Percentiles rank a stretch among this genome's conserved stretches.
Conservation (phyloP, 768 basidiomycete species). For the Termitomyces sp. region DNA sequence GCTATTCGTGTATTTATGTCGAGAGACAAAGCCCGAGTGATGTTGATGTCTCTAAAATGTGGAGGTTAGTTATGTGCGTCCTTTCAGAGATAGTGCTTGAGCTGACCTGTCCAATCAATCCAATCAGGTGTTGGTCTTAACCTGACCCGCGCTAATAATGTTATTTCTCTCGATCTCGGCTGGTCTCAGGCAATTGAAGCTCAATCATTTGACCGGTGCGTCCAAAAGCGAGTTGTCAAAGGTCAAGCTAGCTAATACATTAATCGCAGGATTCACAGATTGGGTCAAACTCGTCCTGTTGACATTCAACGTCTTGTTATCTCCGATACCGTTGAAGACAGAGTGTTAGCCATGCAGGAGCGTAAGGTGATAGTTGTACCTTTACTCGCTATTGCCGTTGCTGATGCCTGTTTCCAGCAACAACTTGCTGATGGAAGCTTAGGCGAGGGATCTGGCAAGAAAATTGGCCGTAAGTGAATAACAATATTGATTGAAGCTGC, state of each 20-base stretch:
- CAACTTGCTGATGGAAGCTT: conserved; percentile 56
- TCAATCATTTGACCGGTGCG: conserved; percentile 53
- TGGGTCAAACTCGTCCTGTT: conserved; percentile 53
- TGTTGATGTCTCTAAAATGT: conserved; percentile 64
- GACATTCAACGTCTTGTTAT: conserved; percentile 56
- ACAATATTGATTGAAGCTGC: neutral
- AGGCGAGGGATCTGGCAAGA: conserved; percentile 59
- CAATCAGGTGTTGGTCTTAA: conserved; percentile 57
- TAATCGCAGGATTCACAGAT: conserved; percentile 38
- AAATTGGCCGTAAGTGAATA: conserved; percentile 45
- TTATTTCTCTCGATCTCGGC: conserved; percentile 59
- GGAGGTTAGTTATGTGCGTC: conserved; percentile 36
- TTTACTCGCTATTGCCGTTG: neutral
- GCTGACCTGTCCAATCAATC: conserved; percentile 11
- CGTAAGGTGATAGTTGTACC: conserved; percentile 42
- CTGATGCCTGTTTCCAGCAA: conserved; percentile 29
- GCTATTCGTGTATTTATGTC: conserved; percentile 61
- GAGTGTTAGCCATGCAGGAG: conserved; percentile 63
- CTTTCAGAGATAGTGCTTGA: neutral
- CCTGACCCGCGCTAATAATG: conserved; percentile 59
- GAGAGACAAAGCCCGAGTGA: conserved; percentile 50
- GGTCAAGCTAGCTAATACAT: conserved; percentile 3
- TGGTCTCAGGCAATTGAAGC: conserved; percentile 64
- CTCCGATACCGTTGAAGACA: conserved; percentile 60
- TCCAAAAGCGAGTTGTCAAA: neutral